A percentile compares a stretch with the other conserved stretches of the same genome.
phyloP scores from a whole-genome alignment of 805 yeast genomes.

The Limtongia smithiae region DNA sequence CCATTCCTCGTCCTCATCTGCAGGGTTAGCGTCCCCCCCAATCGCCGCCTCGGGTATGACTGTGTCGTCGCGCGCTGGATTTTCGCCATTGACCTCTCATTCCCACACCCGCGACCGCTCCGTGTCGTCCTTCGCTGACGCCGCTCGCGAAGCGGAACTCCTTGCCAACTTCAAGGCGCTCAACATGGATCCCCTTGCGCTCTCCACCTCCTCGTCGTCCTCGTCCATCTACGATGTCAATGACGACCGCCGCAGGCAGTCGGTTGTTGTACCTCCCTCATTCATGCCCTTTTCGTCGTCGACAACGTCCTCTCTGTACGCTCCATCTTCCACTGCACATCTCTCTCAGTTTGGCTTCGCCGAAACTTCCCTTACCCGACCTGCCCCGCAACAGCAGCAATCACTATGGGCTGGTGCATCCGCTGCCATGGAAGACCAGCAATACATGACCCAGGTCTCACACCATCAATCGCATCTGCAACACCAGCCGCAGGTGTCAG shows the following conservation, averaged over 20 bases:
- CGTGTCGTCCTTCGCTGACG: slow-evolving; percentile 31
- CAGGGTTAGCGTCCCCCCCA: no score
- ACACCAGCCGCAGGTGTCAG: not conserved
- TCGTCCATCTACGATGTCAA: slow-evolving; percentile 27
- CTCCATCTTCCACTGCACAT: no score
- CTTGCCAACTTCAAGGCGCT: slow-evolving; percentile 21
- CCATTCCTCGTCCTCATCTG: no score
- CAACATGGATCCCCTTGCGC: not conserved
- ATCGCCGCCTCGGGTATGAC: not conserved
- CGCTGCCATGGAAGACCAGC: no score
- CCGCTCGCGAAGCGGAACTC: slow-evolving; percentile 37
- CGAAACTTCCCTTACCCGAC: no score
- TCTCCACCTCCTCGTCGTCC: slow-evolving; percentile 4
- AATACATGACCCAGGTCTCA: no score
- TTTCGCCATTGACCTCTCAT: slow-evolving; percentile 9
- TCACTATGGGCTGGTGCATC: no score
- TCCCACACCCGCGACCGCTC: slow-evolving; percentile 6
- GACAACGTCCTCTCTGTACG: slow-evolving; percentile 5
- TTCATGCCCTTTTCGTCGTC: slow-evolving; percentile 5
- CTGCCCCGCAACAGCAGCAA: slow-evolving; percentile 11
- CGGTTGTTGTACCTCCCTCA: not conserved
- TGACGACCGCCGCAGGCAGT: slow-evolving; percentile 17
- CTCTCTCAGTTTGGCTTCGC: no score
- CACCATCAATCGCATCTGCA: no score
- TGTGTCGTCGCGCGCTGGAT: not conserved